These are phyloP conservation scores for Trifolium repens DNA, from an alignment of 306 rosid genomes.

Conservation along the genomic window DNA sequence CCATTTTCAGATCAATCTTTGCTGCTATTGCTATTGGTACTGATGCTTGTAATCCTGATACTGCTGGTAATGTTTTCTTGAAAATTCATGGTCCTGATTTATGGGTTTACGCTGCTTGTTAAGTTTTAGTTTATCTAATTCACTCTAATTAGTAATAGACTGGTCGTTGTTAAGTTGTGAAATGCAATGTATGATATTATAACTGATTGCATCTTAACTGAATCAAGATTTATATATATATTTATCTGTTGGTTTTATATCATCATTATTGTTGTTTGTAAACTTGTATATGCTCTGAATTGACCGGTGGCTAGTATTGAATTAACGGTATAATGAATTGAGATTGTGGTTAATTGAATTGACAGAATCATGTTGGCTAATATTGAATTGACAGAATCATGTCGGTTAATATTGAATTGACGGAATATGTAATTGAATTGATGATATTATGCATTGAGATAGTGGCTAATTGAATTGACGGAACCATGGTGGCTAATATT, in stretches of 20 bases:
- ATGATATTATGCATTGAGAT: too few species aligned
- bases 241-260: background rate
- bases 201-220: background rate
- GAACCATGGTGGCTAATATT: too few species aligned
- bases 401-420: too few species aligned
- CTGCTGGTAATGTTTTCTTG: slow-evolving; percentile 67
- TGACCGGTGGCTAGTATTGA: too few species aligned
- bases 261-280: background rate
- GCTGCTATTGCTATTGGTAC: slow-evolving; percentile 77
- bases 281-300: background rate
- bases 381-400: too few species aligned
- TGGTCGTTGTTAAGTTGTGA: slow-evolving; percentile 24
- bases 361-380: too few species aligned
- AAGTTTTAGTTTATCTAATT: slow-evolving; percentile 5
- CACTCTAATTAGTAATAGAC: slow-evolving; percentile 11
- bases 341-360: too few species aligned
- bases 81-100: slow-evolving; percentile 53
- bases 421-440: too few species aligned
- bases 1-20: slow-evolving; percentile 74
- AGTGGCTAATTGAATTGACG: too few species aligned
- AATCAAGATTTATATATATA: slow-evolving; percentile 10
- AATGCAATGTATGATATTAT: slow-evolving; percentile 18
- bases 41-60: slow-evolving; percentile 52
- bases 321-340: too few species aligned
- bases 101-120: slow-evolving; percentile 32